Conservation (phyloP, 495 filamentous ascomycete species). For the Aspergillus carlsbadensis region DNA sequence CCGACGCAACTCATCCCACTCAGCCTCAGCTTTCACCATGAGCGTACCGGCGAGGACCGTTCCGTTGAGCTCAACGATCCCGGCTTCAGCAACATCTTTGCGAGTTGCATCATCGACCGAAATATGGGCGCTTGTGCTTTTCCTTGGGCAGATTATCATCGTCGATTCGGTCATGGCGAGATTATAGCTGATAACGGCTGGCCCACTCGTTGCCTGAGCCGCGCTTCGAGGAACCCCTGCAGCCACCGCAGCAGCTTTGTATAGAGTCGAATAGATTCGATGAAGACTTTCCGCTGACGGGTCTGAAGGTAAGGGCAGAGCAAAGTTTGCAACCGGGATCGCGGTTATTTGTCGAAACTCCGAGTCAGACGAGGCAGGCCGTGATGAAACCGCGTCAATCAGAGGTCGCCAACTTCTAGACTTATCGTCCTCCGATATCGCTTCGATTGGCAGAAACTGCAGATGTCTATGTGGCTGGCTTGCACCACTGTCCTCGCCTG, state of each 20-base stretch:
- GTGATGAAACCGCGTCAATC: constrained; percentile 43
- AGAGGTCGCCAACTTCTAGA: constrained; percentile 51
- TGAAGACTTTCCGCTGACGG: constrained; percentile 42
- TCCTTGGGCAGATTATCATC: constrained; percentile 70
- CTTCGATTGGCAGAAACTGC: constrained; percentile 70
- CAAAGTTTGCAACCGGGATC: constrained; percentile 56
- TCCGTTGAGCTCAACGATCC: constrained; percentile 68
- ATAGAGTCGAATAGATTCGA: constrained; percentile 51
- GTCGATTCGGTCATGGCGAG: constrained; percentile 66
- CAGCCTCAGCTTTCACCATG: constrained; percentile 70
- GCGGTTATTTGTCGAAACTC: constrained; percentile 27
- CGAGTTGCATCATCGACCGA: constrained; percentile 22
- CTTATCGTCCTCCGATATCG: constrained; percentile 56
- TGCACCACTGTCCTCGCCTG: constrained; percentile 71
- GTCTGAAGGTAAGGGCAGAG: constrained; percentile 38
- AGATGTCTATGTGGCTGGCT: constrained; percentile 79
- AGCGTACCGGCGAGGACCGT: constrained; percentile 78
- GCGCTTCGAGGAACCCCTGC: constrained; percentile 17
- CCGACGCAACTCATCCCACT: constrained; percentile 64
- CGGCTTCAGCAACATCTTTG: constrained; percentile 44
- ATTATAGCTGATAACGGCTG: constrained; percentile 72
- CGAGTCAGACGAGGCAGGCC: constrained; percentile 16
- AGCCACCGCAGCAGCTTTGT: constrained; percentile 48
- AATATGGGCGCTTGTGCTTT: constrained; percentile 40
- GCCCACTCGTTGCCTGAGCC: constrained; percentile 27